Evolutionary conservation across 176 grass and related monocot species (phyloP), one percentile per base, ranked within the genome.

Genomic region (Dactylis glomerata): DNA sequence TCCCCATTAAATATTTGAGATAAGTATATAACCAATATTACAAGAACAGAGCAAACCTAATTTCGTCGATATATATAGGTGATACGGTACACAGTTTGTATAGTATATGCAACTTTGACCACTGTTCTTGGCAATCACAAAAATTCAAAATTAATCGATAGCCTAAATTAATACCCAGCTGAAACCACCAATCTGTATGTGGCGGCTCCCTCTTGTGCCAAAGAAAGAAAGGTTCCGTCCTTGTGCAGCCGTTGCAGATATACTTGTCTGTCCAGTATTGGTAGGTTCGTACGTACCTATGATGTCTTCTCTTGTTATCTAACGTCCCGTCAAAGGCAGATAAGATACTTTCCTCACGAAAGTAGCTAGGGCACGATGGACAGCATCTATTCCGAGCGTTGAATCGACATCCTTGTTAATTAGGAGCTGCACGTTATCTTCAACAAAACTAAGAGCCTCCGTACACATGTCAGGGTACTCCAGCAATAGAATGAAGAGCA

Each of bases 191-290:
- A 49, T 49, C 46, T 59, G 56, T 57, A 65, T 2, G 27, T n/a
- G 79, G 72, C 62, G 38, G 72, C 80, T 49, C 59, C 77, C 49
- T 76, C 8, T 66, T 76, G 78, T 24, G 56, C 11, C 32, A 30
- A 32, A 61, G 31, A 19, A 65, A 61, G 36, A 17, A 57, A 82
- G 33, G 10, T 34, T 68, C 55, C 46, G 66, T 80, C 65, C 42
- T 22, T 50, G 27, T 34, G 41, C 42, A 23, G 59, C 27, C 19
- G 58, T 63, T 46, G 77, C 58, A 80, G 76, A 44, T 59, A 59
- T 62, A 44, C 56, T 50, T 67, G 41, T 50, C 42, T 49, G 10
- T 66, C 64, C 66, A 14, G 78, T 17, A 50, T 23, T 33, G 78
- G 78, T 66, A 34, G 41, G 78, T 49, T 66, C 0, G 8, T 24